Evolutionary conservation across 352 stramenopile species (phyloP), one percentile per base, ranked within the genome.

Genomic region (Globisporangium iwayamae): DNA sequence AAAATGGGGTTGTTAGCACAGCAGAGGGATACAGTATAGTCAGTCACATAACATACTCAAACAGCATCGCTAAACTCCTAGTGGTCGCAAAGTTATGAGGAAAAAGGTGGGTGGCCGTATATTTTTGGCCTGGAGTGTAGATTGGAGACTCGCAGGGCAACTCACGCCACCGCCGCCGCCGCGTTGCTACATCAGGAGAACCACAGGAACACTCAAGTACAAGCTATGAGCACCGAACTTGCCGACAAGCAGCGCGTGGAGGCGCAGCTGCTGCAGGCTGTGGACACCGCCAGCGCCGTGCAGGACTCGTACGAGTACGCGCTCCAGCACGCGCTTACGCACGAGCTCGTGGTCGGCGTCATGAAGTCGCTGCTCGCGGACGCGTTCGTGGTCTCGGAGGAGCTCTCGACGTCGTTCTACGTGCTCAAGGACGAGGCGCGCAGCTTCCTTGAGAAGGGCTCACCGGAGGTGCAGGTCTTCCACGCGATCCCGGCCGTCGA

Each of bases 351-450:
- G 22, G 90, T 99, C 57, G 96, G 97, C 55, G 85, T 97, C 39
- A 94, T 98, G 77, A 99, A 99, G 81, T 98, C 90, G 61, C 84
- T 99, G 53, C 77, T 96, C 39, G 89, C 81, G 38, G 97, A 99
- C 73, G 83, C 85, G 34, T 98, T 97, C 66, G 87, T 99, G 34
- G 67, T 72, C 22, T 89, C 88, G 41, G 67, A 87, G 39, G 85
- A 96, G 71, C 65, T 85, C 50, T 78, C 78, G 20, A 87, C 86
- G 32, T 96, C 86, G 47, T 98, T 98, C 76, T 98, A 96, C 78
- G 80, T 93, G 56, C 84, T 99, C 34, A 97, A 93, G 28, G 82
- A 93, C 51, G 96, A 99, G 66, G 97, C 89, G 58, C 76, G 90
- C 62, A 69, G 65, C 18, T 91, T 95, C 56, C 32, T 96, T 34